Evolutionary conservation across 129 eudicot species (phyloP).

Genomic region (Centella asiatica): DNA sequence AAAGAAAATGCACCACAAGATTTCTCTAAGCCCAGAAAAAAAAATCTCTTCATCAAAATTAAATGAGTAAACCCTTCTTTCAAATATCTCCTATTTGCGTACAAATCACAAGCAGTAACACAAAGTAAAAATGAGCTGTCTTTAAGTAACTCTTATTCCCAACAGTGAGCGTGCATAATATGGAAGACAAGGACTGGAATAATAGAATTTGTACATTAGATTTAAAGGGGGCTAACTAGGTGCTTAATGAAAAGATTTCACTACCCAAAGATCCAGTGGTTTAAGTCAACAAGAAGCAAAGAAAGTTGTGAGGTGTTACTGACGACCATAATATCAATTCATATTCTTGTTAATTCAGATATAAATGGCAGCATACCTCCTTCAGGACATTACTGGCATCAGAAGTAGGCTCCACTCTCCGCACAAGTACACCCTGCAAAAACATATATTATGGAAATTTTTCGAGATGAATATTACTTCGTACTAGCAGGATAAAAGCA

Average conservation of each 20-base stretch:
- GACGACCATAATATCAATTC: neutral
- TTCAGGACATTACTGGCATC: slow-evolving; percentile 72
- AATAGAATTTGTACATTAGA: no score
- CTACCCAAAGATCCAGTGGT: no score
- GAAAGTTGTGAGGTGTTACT: no score
- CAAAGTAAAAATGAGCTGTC: neutral
- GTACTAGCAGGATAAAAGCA: neutral
- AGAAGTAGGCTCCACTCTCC: slow-evolving; percentile 90
- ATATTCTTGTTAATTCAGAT: neutral
- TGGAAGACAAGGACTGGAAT: no score
- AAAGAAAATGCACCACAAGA: neutral
- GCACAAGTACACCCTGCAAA: slow-evolving; percentile 87
- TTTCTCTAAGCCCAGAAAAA: neutral
- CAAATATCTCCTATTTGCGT: neutral
- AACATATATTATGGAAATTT: slow-evolving; percentile 2
- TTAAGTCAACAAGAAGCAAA: no score
- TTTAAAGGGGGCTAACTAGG: no score
- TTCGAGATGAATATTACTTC: slow-evolving; percentile 2
- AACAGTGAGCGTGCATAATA: no score
- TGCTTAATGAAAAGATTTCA: no score
- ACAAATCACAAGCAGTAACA: neutral
- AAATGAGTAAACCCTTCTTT: neutral
- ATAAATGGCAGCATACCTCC: slow-evolving; percentile 44
- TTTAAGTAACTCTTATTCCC: neutral
- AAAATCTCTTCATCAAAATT: neutral